A percentile compares a stretch with the other conserved stretches of the same genome.
phyloP scores from a whole-genome alignment of 257 asterid species.

The Dorcoceras hygrometricum region DNA sequence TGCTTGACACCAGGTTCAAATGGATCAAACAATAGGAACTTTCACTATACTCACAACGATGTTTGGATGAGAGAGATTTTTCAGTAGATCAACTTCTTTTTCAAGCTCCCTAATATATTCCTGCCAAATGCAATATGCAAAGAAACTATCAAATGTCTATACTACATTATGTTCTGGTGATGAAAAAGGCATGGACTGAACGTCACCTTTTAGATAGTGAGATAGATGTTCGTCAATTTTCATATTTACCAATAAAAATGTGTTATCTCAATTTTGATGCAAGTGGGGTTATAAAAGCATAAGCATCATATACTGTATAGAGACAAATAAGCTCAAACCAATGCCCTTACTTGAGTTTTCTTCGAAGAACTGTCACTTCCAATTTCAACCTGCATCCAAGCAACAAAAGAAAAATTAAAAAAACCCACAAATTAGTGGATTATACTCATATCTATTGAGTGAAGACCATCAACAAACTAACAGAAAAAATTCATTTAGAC shows the following conservation, averaged over 20 bases:
- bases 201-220: not conserved
- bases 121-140: conserved; percentile 38
- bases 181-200: not conserved
- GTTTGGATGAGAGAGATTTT: conserved; percentile 94
- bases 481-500: not conserved
- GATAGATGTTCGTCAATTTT: not conserved
- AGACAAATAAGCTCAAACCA: conserved; percentile 23
- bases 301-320: not conserved
- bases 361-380: conserved; percentile 60
- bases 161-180: not conserved
- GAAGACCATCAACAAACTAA: conserved; percentile 19
- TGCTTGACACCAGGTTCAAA: conserved; percentile 7
- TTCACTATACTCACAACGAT: conserved; percentile 69
- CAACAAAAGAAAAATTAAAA: not conserved
- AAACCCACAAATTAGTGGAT: not conserved
- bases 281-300: conserved; percentile 2
- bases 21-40: conserved; percentile 9
- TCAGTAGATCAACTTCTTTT: conserved; percentile 87
- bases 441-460: not conserved
- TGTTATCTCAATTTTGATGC: not conserved
- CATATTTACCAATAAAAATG: not conserved
- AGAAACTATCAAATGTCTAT: conserved; percentile 19
- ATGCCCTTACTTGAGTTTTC: conserved; percentile 58
- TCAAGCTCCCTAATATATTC: conserved; percentile 93
- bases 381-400: conserved; percentile 62